Evolutionary conservation across 192 early-diverging fungal genomes (phyloP), one percentile per base, ranked within the genome.

Genomic region (Backusella sp.): DNA sequence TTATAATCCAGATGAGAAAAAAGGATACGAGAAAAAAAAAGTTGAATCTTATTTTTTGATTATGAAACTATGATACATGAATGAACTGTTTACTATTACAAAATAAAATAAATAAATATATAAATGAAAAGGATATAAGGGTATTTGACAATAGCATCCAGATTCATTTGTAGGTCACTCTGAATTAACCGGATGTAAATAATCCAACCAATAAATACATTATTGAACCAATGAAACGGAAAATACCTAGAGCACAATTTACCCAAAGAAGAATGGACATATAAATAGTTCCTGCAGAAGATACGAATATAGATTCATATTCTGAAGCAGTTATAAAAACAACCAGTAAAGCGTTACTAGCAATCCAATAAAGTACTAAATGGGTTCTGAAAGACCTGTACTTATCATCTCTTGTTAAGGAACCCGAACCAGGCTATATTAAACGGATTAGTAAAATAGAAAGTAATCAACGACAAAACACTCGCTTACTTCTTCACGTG

Each of bases 241-340:
- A 88, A 0, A 82, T 79, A 6, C 93, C 85, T 56, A 97, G 83
- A 6, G 83, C 91, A 1, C 91, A 88, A 28, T 95, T 94, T 1
- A 92, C 91, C 90, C 93, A 98, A 53, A 98, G 90, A 49, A 96
- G 93, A 80, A 97, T 92, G 17, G 89, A 90, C 76, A 95, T 81
- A 66, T 94, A 96, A 12, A 87, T 84, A 21, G 87, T 86, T 0
- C 56, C 67, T 14, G 70, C 77, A 0, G 79, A 85, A 8, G 80
- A 37, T 0, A 71, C 70, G 4, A 70, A 79, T 8, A 77, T 71
- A 14, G 86, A 74, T 8, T 73, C 78, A 59, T 84, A 90, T 66
- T 87, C 83, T 3, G 77, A 66, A 14, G 88, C 91, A 6, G 93
- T 93, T 41, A 97, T 84, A 39, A 91, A 77, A 53, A 87, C 87